A percentile compares a stretch with the other conserved stretches of the same genome.
These are phyloP conservation scores for Barnettozyma siamensis DNA, from an alignment of 805 yeast species.

Conservation along the genomic window DNA sequence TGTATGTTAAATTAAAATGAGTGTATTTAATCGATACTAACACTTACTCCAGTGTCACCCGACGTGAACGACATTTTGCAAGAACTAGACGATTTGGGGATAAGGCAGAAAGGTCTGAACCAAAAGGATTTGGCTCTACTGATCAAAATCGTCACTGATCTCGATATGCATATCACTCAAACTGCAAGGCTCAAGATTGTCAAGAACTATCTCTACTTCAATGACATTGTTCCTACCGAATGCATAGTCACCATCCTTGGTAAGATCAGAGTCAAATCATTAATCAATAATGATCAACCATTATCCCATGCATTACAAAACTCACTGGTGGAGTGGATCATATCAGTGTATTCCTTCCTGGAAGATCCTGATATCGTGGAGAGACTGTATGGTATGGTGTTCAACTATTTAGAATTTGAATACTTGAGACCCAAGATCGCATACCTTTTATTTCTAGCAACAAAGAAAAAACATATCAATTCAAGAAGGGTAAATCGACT, in stretches of 20 bases:
- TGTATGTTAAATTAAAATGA: too few relatives aligned
- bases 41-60: background rate
- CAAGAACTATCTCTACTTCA: conserved; percentile 25
- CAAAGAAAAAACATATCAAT: conserved; percentile 26
- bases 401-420: conserved; percentile 32
- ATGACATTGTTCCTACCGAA: conserved; percentile 22
- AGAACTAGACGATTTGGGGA: background rate
- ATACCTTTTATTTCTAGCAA: conserved; percentile 28
- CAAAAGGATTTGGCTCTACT: conserved; percentile 7
- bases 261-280: conserved; percentile 27
- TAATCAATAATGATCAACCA: conserved; percentile 17
- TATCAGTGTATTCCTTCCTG: conserved; percentile 24
- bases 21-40: background rate
- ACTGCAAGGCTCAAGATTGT: conserved; percentile 18
- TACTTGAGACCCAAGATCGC: conserved; percentile 30
- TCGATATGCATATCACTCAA: conserved; percentile 2
- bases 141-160: conserved; percentile 7
- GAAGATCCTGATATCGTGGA: conserved; percentile 16
- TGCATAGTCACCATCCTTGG: conserved; percentile 25
- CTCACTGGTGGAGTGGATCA: conserved; percentile 30
- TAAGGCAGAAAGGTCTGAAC: conserved; percentile 9
- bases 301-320: conserved; percentile 23
- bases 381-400: conserved; percentile 24
- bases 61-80: background rate
- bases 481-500: conserved; percentile 26